Evolutionary conservation across 345 rosid species (phyloP).

Genomic region (Reutealis trisperma): DNA sequence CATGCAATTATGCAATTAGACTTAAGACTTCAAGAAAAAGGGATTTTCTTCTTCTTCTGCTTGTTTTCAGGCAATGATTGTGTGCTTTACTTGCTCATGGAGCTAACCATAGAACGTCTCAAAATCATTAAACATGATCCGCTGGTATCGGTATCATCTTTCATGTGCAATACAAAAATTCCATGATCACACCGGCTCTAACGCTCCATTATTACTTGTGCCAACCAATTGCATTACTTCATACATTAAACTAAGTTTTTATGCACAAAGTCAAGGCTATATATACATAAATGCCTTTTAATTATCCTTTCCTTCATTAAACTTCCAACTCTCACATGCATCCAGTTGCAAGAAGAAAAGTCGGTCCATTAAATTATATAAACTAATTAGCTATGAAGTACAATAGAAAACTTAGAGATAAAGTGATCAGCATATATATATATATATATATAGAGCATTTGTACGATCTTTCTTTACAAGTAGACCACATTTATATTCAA

Average conservation of each 20-base stretch:
- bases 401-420: neutral
- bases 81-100: no score
- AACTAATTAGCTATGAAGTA: neutral
- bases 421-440: neutral
- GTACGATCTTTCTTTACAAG: neutral
- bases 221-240: neutral
- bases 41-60: no score
- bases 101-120: neutral
- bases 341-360: neutral
- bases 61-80: no score
- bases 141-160: neutral
- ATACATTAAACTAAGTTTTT: neutral
- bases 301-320: neutral
- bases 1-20: no score
- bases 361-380: neutral
- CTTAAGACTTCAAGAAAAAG: no score
- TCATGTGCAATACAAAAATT: slow-evolving; percentile 3
- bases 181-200: neutral
- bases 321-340: slow-evolving; percentile 10
- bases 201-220: neutral
- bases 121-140: slow-evolving; percentile 10
- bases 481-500: no score
- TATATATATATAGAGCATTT: neutral
- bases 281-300: no score
- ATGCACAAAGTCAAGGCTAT: neutral